Evolutionary conservation across 345 rosid species (phyloP).

Genomic region (Stellera chamaejasme): DNA sequence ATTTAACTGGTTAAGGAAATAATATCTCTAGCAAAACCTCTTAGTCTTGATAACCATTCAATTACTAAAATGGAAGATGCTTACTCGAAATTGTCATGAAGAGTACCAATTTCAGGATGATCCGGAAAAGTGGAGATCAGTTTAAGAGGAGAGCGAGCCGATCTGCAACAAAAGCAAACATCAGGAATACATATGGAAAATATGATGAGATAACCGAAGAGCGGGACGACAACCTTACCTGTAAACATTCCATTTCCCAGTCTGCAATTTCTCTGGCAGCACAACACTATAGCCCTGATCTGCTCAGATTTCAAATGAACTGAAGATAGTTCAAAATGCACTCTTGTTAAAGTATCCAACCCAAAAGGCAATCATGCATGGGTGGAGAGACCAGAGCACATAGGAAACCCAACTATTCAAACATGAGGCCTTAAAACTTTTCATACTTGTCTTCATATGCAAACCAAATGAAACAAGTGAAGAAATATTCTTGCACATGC

Average conservation of each 20-base stretch:
- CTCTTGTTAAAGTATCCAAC: neutral
- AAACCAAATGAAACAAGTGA: neutral
- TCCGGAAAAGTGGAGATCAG: conserved; percentile 68
- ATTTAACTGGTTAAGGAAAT: neutral
- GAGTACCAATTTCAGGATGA: conserved; percentile 81
- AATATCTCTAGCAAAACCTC: neutral
- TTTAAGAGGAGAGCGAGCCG: conserved; percentile 71
- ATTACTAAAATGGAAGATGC: conserved; percentile 16
- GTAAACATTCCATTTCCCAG: conserved; percentile 92
- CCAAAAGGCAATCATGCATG: neutral
- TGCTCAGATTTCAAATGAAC: conserved; percentile 20
- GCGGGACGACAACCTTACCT: conserved; percentile 32
- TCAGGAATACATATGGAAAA: neutral
- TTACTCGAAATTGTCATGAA: conserved; percentile 93
- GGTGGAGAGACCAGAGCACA: neutral
- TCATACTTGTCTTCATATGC: neutral
- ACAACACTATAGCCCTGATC: conserved; percentile 84
- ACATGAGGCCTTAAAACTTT: neutral
- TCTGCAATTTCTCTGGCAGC: conserved; percentile 87
- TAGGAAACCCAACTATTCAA: too few relatives aligned
- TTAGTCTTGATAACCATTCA: neutral
- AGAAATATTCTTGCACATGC: neutral
- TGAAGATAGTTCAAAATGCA: neutral
- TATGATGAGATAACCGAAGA: neutral
- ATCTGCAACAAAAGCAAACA: conserved; percentile 32